Base-by-base conservation (phyloP, 2,329 filamentous ascomycete species). In the Xylaria sp. region DNA sequence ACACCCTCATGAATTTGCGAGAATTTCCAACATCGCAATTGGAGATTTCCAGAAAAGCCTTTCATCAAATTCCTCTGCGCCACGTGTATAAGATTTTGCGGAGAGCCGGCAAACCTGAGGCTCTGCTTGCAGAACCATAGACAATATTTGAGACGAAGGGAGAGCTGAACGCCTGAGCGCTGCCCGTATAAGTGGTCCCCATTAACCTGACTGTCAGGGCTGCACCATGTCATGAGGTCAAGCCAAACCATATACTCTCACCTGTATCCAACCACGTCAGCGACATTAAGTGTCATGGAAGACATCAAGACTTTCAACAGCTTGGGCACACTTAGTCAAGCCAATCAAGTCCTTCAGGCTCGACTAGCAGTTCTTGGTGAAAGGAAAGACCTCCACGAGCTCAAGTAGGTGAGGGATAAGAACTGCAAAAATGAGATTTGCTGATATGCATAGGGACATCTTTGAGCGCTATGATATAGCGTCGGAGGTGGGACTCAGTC, bases 381-480 rank as follows among this genome's bases (percentile, higher is more conserved):
- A 11, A 57, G 59, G 21, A 51, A 47, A 40, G 59, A 61, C 28
- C 59, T 61, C 23, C 59, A 61, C 28, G 59, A 61, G 33, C 53
- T 61, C 17, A 61, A 35, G 59, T 61, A 42, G 11, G 59, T 52
- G 7, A 35, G 23, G 8, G 28, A 14, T 25, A 28, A n/a, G 11
- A 25, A 40, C 17, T 14, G 35, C 9, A 19, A 17, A 17, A 47
- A 47, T 14, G 4, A 12, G 2, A 31, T 25, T 61, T 40, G 57
- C 25, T 15, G 12, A n/a, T 38, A 31, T 38, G n/a, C 14, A 35
- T 2, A 62, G 60, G 37, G 55, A 62, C 40, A 62, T 59, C 33
- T 62, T 62, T 23, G 60, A 62, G 42, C 60, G 55, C 23, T 59
- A 62, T 58, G 49, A 46, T 31, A 54, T 59, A 43, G 31, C 60